phyloP scores from a whole-genome alignment of 768 basidiomycete species.

The Chiua virens region DNA sequence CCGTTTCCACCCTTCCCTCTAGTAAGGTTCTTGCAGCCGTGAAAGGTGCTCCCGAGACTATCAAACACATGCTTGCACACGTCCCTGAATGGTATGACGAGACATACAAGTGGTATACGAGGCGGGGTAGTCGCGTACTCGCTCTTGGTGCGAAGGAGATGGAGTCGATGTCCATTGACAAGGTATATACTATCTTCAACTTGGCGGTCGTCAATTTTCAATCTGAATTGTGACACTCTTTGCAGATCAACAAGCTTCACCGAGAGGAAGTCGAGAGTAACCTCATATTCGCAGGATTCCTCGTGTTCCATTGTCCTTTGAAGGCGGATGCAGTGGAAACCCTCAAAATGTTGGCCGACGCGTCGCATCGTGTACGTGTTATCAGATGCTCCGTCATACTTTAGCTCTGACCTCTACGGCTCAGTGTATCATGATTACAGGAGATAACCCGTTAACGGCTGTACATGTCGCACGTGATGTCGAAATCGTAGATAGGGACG shows the following conservation, averaged over 20 bases:
- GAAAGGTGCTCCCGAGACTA: conserved; percentile 97
- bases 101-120: conserved; percentile 92
- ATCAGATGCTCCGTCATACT: background rate
- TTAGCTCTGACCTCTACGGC: background rate
- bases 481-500: conserved; percentile 95
- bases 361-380: conserved; percentile 86
- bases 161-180: conserved; percentile 66
- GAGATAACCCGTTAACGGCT: conserved; percentile 96
- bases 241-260: conserved; percentile 84
- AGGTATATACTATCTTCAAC: conserved; percentile 44
- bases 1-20: conserved; percentile 67
- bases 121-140: conserved; percentile 90
- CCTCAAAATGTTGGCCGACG: conserved; percentile 92
- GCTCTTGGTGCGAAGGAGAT: conserved; percentile 89
- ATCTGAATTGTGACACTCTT: background rate
- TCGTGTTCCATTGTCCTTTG: conserved; percentile 98
- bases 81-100: conserved; percentile 87
- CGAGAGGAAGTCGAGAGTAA: conserved; percentile 78
- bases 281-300: conserved; percentile 89
- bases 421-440: conserved; percentile 99
- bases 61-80: conserved; percentile 76
- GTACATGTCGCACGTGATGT: conserved; percentile 95
- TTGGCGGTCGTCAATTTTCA: background rate
- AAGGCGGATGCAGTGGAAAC: conserved; percentile 90
- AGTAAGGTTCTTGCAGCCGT: conserved; percentile 69